Conservation (phyloP, 768 basidiomycete species). For the Boletus rubescentipes region DNA sequence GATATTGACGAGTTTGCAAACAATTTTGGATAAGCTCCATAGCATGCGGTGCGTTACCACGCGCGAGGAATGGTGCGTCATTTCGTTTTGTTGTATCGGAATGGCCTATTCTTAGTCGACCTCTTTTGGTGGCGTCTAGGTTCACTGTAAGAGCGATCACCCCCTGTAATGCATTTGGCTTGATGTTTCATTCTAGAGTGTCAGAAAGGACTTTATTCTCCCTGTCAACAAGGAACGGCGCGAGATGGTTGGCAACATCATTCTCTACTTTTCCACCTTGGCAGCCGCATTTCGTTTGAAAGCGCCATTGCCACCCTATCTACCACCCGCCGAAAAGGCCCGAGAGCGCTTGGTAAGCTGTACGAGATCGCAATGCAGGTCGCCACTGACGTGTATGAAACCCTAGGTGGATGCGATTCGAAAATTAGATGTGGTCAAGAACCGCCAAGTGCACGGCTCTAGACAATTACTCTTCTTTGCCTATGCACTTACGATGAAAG, state of each 20-base stretch:
- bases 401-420: slow-evolving; percentile 78
- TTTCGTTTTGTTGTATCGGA: neutral
- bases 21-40: slow-evolving; percentile 85
- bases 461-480: slow-evolving; percentile 90
- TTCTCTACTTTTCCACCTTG: slow-evolving; percentile 82
- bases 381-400: neutral
- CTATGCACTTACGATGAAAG: slow-evolving; percentile 92
- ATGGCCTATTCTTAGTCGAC: slow-evolving; percentile 7
- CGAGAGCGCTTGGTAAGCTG: slow-evolving; percentile 69
- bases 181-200: slow-evolving; percentile 47
- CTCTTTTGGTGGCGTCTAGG: slow-evolving; percentile 39
- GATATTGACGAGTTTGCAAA: slow-evolving; percentile 78
- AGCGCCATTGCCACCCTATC: slow-evolving; percentile 92
- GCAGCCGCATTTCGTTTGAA: slow-evolving; percentile 81
- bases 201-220: slow-evolving; percentile 82
- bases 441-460: slow-evolving; percentile 76
- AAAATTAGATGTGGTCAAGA: slow-evolving; percentile 83
- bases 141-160: slow-evolving; percentile 55
- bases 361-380: neutral
- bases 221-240: slow-evolving; percentile 88
- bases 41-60: slow-evolving; percentile 98
- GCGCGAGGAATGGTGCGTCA: slow-evolving; percentile 82
- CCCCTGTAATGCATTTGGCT: neutral
- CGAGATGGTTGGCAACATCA: slow-evolving; percentile 95
- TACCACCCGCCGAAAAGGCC: slow-evolving; percentile 89